Evolutionary conservation across 805 yeast genomes (phyloP).

Genomic region (Wickerhamiella parazyma): DNA sequence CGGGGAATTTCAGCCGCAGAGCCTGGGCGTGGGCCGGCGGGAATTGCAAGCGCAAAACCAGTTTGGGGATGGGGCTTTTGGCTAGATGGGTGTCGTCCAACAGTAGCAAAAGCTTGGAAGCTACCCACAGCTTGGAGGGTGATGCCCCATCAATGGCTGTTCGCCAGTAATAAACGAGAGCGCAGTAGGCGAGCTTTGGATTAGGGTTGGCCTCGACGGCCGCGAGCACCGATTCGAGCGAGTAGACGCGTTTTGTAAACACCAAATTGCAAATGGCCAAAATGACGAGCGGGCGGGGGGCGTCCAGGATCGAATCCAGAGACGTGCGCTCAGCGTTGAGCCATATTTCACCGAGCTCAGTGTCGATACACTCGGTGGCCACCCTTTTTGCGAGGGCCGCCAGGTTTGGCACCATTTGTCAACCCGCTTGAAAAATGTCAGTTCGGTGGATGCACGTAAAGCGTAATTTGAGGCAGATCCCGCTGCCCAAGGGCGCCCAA

Average conservation of each 20-base stretch:
- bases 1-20: background rate
- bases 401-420: background rate
- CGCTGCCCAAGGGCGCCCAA: constrained; percentile 39
- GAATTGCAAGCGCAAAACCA: background rate
- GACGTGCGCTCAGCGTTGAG: too few species aligned
- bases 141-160: background rate
- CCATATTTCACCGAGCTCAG: background rate
- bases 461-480: constrained; percentile 22
- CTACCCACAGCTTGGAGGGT: background rate
- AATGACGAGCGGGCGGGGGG: background rate
- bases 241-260: background rate
- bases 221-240: background rate
- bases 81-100: background rate
- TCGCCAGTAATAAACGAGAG: background rate
- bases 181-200: constrained; percentile 7
- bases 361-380: background rate
- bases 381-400: background rate
- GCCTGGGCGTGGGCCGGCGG: background rate
- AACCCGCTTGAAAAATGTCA: background rate
- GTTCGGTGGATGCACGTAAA: background rate
- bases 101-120: background rate
- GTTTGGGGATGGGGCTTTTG: background rate
- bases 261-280: background rate
- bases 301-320: too few species aligned
- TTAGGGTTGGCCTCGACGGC: constrained; percentile 1